A percentile compares a stretch with the other conserved stretches of the same genome.
Evolutionary conservation across 768 basidiomycete species (phyloP).

Genomic region (Cantharellus anzutake): DNA sequence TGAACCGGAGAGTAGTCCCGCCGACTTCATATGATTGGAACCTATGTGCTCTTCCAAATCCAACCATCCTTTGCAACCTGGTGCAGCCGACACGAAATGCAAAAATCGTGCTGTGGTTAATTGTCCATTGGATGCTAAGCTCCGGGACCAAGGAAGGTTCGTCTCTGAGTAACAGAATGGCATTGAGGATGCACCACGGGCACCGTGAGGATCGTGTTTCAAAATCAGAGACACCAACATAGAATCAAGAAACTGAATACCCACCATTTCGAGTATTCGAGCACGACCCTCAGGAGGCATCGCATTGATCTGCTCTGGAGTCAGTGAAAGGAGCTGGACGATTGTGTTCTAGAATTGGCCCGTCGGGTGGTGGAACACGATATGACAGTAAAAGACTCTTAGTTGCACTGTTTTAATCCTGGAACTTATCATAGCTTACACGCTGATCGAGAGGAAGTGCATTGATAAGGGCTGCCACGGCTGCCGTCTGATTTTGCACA

Average conservation of each 20-base stretch:
- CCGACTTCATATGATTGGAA: not conserved
- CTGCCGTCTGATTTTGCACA: too few species aligned
- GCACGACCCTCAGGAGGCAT: conserved; percentile 21
- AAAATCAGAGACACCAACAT: not conserved
- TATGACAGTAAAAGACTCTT: too few species aligned
- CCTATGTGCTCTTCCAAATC: not conserved
- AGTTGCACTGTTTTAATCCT: too few species aligned
- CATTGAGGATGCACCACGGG: not conserved
- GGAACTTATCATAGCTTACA: too few species aligned
- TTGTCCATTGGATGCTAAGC: not conserved
- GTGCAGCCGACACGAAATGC: not conserved
- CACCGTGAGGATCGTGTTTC: not conserved
- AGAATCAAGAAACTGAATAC: conserved; percentile 7
- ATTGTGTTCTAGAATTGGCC: not conserved
- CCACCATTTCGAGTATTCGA: conserved; percentile 22
- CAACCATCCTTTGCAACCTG: not conserved
- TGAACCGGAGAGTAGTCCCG: not conserved
- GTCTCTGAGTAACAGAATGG: not conserved
- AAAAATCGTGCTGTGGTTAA: not conserved
- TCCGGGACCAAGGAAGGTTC: not conserved
- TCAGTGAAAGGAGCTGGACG: conserved; percentile 17
- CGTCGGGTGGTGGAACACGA: too few species aligned
- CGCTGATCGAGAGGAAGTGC: too few species aligned
- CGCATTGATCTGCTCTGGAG: conserved; percentile 22
- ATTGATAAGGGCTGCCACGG: too few species aligned